These are phyloP conservation scores for Annulohypoxylon moriforme DNA, from an alignment of 495 filamentous ascomycete genomes.

Conservation along the genomic window DNA sequence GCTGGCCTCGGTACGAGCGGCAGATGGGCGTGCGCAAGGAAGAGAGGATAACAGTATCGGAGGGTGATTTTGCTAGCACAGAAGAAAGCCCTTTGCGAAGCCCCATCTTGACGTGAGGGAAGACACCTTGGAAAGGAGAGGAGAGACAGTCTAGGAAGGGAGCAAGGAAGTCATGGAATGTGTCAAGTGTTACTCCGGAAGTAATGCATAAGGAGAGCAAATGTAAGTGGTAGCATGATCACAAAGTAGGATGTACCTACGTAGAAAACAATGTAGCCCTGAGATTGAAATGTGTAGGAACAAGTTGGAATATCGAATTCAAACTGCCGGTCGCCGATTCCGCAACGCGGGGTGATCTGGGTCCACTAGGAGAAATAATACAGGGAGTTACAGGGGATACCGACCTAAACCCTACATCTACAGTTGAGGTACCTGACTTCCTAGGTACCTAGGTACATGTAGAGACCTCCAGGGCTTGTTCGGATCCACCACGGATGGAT, in stretches of 20 bases:
- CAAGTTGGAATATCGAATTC: not conserved
- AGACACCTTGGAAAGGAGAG: not conserved
- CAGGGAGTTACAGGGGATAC: too few relatives aligned
- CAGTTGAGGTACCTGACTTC: too few relatives aligned
- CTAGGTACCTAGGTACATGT: not conserved
- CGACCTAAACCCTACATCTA: too few relatives aligned
- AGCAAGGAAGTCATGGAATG: not conserved
- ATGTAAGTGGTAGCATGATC: not conserved
- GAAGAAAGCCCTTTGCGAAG: constrained; percentile 71
- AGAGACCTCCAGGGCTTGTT: too few relatives aligned
- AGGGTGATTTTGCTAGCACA: constrained; percentile 81
- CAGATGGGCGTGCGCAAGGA: constrained; percentile 87
- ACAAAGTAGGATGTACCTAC: not conserved
- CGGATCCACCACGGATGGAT: too few relatives aligned
- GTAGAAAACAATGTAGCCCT: not conserved
- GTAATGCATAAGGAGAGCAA: not conserved
- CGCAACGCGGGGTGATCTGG: constrained; percentile 8
- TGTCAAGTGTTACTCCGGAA: not conserved
- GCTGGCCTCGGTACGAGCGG: constrained; percentile 82
- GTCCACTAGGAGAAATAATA: not conserved
- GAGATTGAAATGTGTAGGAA: not conserved
- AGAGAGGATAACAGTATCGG: constrained; percentile 89
- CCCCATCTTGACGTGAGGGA: constrained; percentile 38
- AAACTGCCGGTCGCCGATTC: constrained; percentile 13
- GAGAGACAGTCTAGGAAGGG: not conserved